Evolutionary conservation across 73 alveolate species (phyloP).

Genomic region (Stentor roeselii): DNA sequence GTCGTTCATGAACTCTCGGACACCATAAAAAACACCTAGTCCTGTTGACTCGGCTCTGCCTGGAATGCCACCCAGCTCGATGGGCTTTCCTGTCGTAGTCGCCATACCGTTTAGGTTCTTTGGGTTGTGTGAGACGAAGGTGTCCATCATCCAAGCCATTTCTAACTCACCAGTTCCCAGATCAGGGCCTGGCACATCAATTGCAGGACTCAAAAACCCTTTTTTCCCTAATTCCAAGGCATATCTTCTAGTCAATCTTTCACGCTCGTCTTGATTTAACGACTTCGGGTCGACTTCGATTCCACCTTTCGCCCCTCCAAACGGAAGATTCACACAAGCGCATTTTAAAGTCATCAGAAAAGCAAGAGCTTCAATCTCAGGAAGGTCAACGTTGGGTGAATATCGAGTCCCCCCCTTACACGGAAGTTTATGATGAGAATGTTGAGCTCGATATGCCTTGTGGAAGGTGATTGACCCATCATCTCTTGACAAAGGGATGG

Average conservation of each 20-base stretch:
- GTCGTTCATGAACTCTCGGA: constrained; percentile 49
- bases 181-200: constrained; percentile 88
- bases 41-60: constrained; percentile 92
- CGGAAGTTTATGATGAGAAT: constrained; percentile 73
- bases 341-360: constrained; percentile 75
- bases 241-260: constrained; percentile 78
- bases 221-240: constrained; percentile 77
- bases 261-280: constrained; percentile 69
- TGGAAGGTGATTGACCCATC: constrained; percentile 49
- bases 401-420: constrained; percentile 83
- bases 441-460: constrained; percentile 82
- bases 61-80: constrained; percentile 75
- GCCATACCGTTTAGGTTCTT: constrained; percentile 75
- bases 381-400: constrained; percentile 55
- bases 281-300: constrained; percentile 61
- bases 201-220: constrained; percentile 81
- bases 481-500: constrained; percentile 69
- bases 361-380: constrained; percentile 74
- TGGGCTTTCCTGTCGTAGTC: constrained; percentile 80
- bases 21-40: constrained; percentile 54
- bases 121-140: constrained; percentile 55
- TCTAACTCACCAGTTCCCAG: constrained; percentile 82
- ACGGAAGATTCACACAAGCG: constrained; percentile 73
- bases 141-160: constrained; percentile 86
- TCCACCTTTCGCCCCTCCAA: constrained; percentile 92